Evolutionary conservation across 345 rosid species (phyloP), one percentile per base, ranked within the genome.

Genomic region (Gossypium raimondii): DNA sequence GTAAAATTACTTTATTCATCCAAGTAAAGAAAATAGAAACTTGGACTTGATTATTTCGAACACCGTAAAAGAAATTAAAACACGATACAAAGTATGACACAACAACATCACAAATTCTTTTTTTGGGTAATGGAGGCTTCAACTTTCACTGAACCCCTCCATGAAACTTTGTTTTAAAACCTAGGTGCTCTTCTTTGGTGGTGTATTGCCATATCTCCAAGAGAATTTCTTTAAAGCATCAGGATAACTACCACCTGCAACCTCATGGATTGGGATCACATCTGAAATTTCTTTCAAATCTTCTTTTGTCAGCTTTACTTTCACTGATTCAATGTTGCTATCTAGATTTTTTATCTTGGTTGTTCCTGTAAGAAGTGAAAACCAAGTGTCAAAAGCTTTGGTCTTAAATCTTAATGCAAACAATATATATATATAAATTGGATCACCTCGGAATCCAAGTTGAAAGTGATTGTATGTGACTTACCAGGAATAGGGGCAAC

Each of bases 401-500:
- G 11, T 63, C 3, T 4, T 11, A 59, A 34, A 34, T 34, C 41
- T 4, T 34, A 34, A 34, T 34, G 41, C 41, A 34, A 34, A 34
- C 41, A 34, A 34, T 4, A 34, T 34, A 34, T 34, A 27, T 27
- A 27, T 29, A 29, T 29, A 29, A 5, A 34, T 34, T 34, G n/a
- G 16, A 13, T 13, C 59, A 16, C 11, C 13, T 2, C 3, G 2
- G 14, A 9, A 4, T 57, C 11, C 11, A 9, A 9, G 29, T 57
- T 9, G 25, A 24, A 58, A 56, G 10, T 9, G 7, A 58, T 2
- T 3, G 29, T 11, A 64, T 17, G 50, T 66, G 27, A 58, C 80
- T 73, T 69, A 83, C 87, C 86, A 14, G 89, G 87, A 79, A 83
- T 84, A 2, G 86, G 87, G 3, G 57, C 83, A 14, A 87, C 81